Conservation (phyloP, 306 rosid species). For the Rubus parviflorus region DNA sequence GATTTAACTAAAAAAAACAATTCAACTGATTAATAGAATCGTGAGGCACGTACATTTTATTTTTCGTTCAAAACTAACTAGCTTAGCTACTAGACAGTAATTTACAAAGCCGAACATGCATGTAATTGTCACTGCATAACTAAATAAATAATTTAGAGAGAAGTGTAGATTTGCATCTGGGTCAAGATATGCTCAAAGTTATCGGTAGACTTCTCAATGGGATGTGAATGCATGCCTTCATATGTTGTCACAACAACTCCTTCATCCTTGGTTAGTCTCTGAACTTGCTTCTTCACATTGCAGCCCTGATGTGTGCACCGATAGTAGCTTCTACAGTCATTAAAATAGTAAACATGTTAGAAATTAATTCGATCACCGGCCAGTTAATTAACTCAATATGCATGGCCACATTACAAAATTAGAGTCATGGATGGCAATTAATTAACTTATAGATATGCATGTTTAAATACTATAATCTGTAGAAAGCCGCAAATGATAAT, state of each 20-base stretch:
- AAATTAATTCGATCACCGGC: background rate
- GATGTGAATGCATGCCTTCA: constrained; percentile 53
- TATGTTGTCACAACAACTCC: constrained; percentile 48
- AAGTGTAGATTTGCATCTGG: constrained; percentile 47
- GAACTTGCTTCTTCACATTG: constrained; percentile 55
- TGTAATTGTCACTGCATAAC: constrained; percentile 1
- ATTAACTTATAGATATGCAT: background rate
- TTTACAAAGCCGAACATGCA: background rate
- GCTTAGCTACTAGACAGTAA: background rate
- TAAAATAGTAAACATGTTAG: background rate
- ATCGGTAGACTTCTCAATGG: constrained; percentile 49
- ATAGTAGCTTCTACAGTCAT: constrained; percentile 44
- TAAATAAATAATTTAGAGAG: constrained; percentile 15
- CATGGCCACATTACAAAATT: background rate
- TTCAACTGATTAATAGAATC: background rate
- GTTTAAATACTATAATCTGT: background rate
- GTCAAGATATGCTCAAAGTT: constrained; percentile 57
- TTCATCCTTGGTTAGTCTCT: constrained; percentile 48
- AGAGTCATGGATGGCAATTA: no score
- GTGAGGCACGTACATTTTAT: background rate
- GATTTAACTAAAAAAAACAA: background rate
- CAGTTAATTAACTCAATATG: background rate
- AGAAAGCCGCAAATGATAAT: background rate
- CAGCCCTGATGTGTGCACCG: constrained; percentile 55
- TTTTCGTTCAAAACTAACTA: background rate